These are phyloP conservation scores for Fusarium euwallaceae DNA, from an alignment of 2,329 filamentous ascomycete genomes.

Conservation along the genomic window DNA sequence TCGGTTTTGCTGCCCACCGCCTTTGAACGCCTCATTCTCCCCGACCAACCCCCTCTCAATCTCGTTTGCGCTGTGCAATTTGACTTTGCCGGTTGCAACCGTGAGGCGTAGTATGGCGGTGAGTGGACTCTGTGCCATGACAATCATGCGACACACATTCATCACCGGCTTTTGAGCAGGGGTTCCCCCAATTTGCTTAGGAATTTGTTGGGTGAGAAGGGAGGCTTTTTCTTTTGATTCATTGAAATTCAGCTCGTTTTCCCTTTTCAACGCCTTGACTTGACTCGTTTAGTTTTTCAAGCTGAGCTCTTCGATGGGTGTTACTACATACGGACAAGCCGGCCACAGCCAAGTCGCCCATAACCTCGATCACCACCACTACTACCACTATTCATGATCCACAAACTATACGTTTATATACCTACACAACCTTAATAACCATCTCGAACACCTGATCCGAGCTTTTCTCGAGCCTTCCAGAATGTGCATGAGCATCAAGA, in stretches of 20 bases:
- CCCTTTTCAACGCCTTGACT: neutral
- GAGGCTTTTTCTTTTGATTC: constrained; percentile 6
- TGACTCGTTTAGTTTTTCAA: neutral
- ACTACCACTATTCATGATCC: neutral
- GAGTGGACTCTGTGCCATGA: constrained; percentile 34
- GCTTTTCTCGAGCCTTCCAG: neutral
- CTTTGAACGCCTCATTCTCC: neutral
- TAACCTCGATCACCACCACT: neutral
- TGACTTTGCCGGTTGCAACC: constrained; percentile 1
- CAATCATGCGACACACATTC: constrained; percentile 40
- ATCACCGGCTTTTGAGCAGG: constrained; percentile 27
- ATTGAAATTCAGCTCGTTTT: constrained; percentile 17
- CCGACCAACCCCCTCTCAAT: neutral
- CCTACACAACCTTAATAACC: neutral
- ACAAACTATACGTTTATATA: neutral
- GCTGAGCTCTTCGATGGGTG: constrained; percentile 16
- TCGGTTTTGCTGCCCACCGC: constrained; percentile 1
- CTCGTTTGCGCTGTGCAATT: neutral
- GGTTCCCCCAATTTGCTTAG: constrained; percentile 17
- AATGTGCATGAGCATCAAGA: constrained; percentile 45
- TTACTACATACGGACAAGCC: constrained; percentile 2
- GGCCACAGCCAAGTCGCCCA: neutral
- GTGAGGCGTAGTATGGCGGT: constrained; percentile 40
- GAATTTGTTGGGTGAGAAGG: constrained; percentile 19
- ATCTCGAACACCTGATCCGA: neutral